phyloP scores from a whole-genome alignment of 2,329 filamentous ascomycete species.

The Fusarium staphyleae region DNA sequence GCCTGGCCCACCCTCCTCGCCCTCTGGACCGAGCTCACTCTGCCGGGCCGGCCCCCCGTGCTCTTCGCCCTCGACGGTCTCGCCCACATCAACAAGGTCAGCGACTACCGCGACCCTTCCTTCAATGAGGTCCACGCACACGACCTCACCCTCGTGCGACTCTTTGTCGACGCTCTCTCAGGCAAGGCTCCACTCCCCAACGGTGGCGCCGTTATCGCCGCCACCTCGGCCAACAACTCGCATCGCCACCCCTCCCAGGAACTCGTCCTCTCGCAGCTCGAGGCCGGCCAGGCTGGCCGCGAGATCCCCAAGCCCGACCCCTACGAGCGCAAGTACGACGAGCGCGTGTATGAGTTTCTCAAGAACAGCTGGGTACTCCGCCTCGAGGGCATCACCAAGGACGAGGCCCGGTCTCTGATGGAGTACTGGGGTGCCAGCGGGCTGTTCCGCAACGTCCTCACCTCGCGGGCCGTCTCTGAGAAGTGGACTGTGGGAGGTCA shows the following conservation, averaged over 20 bases:
- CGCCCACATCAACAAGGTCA: constrained; percentile 79
- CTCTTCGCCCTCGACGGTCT: constrained; percentile 82
- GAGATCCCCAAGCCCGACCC: constrained; percentile 56
- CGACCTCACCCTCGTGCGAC: constrained; percentile 77
- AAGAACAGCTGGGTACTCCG: constrained; percentile 60
- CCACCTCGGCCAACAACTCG: constrained; percentile 75
- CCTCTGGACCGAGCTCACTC: constrained; percentile 78
- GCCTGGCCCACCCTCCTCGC: constrained; percentile 83
- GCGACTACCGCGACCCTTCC: constrained; percentile 75
- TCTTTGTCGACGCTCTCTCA: constrained; percentile 76
- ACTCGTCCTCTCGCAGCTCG: constrained; percentile 67
- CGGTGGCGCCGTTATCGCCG: constrained; percentile 80
- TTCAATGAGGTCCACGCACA: constrained; percentile 83
- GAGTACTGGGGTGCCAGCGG: constrained; percentile 94
- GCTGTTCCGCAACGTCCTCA: constrained; percentile 73
- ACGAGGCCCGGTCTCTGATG: constrained; percentile 80
- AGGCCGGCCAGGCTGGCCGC: constrained; percentile 51
- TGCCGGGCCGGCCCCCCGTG: constrained; percentile 63
- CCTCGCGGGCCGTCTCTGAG: constrained; percentile 75
- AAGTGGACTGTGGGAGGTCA: constrained; percentile 85
- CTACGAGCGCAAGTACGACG: constrained; percentile 64
- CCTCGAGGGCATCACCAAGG: constrained; percentile 72
- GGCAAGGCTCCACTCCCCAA: constrained; percentile 67
- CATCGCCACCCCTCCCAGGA: constrained; percentile 71
- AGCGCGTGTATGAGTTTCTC: constrained; percentile 61